Base-by-base conservation (phyloP, 2,329 filamentous ascomycete genomes). In the Trichoderma koningii region DNA sequence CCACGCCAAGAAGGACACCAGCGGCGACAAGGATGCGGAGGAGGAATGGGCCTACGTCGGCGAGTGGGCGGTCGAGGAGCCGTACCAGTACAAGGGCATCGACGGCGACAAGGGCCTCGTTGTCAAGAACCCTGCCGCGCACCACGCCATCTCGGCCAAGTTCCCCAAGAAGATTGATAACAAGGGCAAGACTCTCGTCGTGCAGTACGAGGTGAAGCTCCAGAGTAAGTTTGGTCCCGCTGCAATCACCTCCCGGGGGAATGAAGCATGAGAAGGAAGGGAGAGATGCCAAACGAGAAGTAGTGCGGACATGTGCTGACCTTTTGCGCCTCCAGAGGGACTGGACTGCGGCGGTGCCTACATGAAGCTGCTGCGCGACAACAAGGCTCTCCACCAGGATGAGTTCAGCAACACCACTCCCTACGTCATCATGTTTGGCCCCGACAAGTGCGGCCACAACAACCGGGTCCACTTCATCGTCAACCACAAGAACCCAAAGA, bases 401-500 rank as follows among this genome's bases (percentile, higher is more conserved):
- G 95, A 99, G 84, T 99, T 99, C 85, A 92, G 91, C 79, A 98
- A 99, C 82, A 88, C 90, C 68, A 97, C 94, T 50, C 95, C 95
- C 55, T 99, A 99, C 77, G 91, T 99, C 72, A 96, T 99, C 86
- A 99, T 99, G 95, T 99, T 99, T 78, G 95, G 95, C 72, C 95
- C 95, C 73, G 95, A 99, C 85, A 98, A 98, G 89, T 99, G 95
- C 79, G 95, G 95, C 79, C 87, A 92, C 78, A 98, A 92, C 80
- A 99, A 99, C 89, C 98, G 98, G 90, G 91, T 96, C 61, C 86
- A 88, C 81, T 97, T 99, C 83, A 99, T 99, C 80, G 96, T 99
- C 88, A 95, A 96, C 82, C 95, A 99, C 90, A 99, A 98, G 91
- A 99, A 98, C 88, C 95, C 95, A 77, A 97, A 97, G 91, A 97